phyloP scores from a whole-genome alignment of 441 rosid species.

The Erodium trifolium region DNA sequence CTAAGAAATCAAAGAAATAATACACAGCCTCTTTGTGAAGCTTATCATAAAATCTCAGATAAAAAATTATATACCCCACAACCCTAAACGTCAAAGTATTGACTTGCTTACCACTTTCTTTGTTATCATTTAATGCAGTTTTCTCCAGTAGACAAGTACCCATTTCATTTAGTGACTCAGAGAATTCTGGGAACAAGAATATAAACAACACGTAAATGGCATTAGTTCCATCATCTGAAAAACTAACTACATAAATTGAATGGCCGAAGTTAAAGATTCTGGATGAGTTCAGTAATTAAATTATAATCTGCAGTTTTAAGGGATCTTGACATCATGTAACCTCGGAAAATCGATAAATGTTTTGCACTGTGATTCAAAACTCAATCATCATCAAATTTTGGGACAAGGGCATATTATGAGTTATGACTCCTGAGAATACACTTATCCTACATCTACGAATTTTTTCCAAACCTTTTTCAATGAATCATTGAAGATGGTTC shows the following conservation, averaged over 20 bases:
- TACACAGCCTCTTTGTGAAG: not conserved
- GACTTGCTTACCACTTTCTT: conserved; percentile 60
- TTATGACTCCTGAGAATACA: not conserved
- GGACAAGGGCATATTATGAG: not conserved
- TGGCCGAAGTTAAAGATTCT: not conserved
- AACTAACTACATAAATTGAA: not conserved
- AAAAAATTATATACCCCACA: not conserved
- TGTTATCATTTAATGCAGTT: conserved; percentile 52
- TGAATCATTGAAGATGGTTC: not conserved
- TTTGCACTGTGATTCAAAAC: not conserved
- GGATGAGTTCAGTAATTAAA: not conserved
- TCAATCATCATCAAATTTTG: not conserved
- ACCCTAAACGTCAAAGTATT: not conserved
- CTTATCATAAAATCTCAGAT: not conserved
- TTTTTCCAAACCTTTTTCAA: not conserved
- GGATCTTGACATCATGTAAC: not conserved
- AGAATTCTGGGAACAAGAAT: conserved; percentile 52
- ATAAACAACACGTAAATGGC: not conserved
- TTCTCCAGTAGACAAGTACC: conserved; percentile 77
- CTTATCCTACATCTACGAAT: conserved; percentile 1
- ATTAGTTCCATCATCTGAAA: conserved; percentile 13
- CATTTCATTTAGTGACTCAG: conserved; percentile 91
- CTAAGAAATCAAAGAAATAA: not conserved
- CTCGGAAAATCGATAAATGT: not conserved
- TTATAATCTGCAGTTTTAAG: not conserved